Evolutionary conservation across 106 monocot species (phyloP).

Genomic region (Acanthochlamys bracteata): DNA sequence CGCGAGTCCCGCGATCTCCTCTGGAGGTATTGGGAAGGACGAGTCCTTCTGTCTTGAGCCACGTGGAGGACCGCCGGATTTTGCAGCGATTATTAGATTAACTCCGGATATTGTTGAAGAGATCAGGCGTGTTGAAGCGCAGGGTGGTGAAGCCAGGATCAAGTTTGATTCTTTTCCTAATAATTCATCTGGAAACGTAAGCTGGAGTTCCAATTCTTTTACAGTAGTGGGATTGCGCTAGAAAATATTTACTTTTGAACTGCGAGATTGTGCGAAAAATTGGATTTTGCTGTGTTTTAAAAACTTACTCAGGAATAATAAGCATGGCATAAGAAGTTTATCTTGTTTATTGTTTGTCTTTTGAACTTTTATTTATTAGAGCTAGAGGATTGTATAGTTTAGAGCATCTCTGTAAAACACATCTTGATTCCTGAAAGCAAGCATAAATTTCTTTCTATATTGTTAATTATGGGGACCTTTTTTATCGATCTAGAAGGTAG

Average conservation of each 20-base stretch:
- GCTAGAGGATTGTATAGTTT: too few species aligned
- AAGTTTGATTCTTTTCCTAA: conserved; percentile 67
- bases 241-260: neutral
- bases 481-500: too few species aligned
- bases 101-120: conserved; percentile 82
- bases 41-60: conserved; percentile 65
- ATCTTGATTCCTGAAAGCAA: too few species aligned
- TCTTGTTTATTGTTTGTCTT: too few species aligned
- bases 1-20: neutral
- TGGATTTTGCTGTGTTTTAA: too few species aligned
- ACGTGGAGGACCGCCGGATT: conserved; percentile 33
- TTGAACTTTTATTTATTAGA: too few species aligned
- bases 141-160: conserved; percentile 57
- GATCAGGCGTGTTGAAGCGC: conserved; percentile 65
- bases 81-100: conserved; percentile 74
- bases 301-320: too few species aligned
- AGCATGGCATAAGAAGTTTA: too few species aligned
- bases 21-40: conserved; percentile 19
- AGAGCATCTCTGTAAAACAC: too few species aligned
- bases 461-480: too few species aligned
- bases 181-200: conserved; percentile 54
- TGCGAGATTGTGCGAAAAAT: too few species aligned
- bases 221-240: neutral
- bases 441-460: too few species aligned
- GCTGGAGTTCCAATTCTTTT: neutral